Base-by-base conservation (phyloP, 257 asterid genomes). In the Oldenlandia corymbosa region DNA sequence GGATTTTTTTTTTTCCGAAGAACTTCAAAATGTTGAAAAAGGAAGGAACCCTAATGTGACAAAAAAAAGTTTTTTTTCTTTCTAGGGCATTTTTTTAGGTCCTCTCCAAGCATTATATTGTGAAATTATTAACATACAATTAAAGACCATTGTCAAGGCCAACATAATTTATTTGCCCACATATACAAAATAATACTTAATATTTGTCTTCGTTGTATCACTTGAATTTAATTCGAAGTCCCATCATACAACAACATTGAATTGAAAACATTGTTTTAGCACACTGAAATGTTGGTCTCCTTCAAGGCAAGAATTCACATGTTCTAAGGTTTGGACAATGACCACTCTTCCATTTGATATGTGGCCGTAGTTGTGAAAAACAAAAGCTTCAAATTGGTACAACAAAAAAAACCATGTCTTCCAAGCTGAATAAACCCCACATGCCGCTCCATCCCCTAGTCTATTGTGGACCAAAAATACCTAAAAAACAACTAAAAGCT, bases 241-340 rank as follows among this genome's bases (percentile, higher is more conserved):
- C 34, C 48, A 57, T 47, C 56, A 50, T n/a, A n/a, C 28, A 63
- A 57, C 28, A 66, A 58, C 58, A 61, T 67, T 17, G 24, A 66
- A 69, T 58, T 30, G 6, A 34, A 49, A 64, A 47, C 43, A 63
- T 65, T 34, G 58, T 60, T 59, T 64, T 72, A 78, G 81, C 64
- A n/a, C 76, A 68, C 48, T 65, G 59, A 73, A 39, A 55, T 79
- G 86, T 67, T 46, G 74, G 77, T 74, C 70, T 73, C 78, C 70
- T 23, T 67, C 71, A 60, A 16, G 92, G 80, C 86, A 78, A 78
- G 71, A 63, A 37, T 52, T 79, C 72, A 80, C 73, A 65, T 69
- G 80, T 55, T 62, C 55, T 7, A 50, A 10, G 55, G 53, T 55
- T n/a, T 61, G 11, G 72, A 56, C 26, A 37, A n/a, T 58, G 57